These are phyloP conservation scores for Botrytis cinerea DNA, from an alignment of 2,329 filamentous ascomycete species.

Conservation along the genomic window DNA sequence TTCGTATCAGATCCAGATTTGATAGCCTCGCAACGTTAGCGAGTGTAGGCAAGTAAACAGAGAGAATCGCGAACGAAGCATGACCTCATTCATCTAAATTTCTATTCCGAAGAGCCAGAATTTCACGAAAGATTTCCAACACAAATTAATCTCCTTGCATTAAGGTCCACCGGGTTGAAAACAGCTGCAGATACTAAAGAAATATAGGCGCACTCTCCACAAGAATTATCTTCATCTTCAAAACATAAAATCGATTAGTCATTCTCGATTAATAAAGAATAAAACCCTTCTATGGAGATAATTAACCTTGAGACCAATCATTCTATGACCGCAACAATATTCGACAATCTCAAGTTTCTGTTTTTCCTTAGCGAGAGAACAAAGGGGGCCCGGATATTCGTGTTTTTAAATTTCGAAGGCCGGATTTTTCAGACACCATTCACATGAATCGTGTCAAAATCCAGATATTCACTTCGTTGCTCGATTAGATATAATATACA, in stretches of 20 bases:
- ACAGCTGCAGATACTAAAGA: fast-evolving
- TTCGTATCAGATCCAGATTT: too few species aligned
- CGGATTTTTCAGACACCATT: neutral
- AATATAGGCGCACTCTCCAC: fast-evolving
- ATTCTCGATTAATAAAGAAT: neutral
- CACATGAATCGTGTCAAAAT: too few species aligned
- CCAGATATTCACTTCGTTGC: too few species aligned
- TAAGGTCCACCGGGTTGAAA: fast-evolving
- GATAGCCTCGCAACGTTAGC: too few species aligned
- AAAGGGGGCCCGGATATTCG: neutral
- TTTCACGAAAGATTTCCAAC: neutral
- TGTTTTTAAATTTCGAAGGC: neutral
- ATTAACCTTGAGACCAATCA: neutral
- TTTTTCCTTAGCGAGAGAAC: neutral
- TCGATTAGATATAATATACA: too few species aligned
- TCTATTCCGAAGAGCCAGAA: too few species aligned
- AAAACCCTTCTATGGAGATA: fast-evolving
- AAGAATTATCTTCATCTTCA: too few species aligned
- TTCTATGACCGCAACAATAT: neutral
- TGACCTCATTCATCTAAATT: too few species aligned
- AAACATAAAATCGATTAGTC: fast-evolving
- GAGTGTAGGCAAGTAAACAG: too few species aligned
- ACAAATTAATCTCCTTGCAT: neutral
- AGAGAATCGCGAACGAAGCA: too few species aligned
- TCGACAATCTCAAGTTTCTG: neutral